Evolutionary conservation across 2,329 filamentous ascomycete species (phyloP), one percentile per base, ranked within the genome.

Genomic region (Coccinonectria pachysandricola): DNA sequence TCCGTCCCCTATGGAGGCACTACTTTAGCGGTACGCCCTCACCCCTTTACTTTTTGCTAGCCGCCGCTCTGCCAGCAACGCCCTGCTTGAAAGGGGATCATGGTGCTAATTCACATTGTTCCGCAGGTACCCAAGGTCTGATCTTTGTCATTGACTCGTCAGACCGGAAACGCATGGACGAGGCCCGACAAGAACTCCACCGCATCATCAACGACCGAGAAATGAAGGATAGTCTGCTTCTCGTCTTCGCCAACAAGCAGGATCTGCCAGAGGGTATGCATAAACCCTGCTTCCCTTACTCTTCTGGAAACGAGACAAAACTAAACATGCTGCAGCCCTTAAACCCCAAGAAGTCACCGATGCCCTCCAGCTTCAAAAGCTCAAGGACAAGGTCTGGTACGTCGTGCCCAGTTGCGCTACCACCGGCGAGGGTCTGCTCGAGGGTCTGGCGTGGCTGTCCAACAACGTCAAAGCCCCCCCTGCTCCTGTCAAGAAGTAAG

Each of bases 191-290:
- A 56, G 91, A 98, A 59, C 68, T 98, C 41, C 86, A 95, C 64
- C 82, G 88, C 52, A 96, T 96, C 62, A 85, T 96, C 63, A 91
- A 93, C 59, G 91, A 96, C 57, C 79, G 88, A 40, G 91, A 98
- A 69, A 88, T 96, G 76, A 87, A 91, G 64, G 88, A 96, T 53
- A 87, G 86, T 36, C 68, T 96, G 46, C 65, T 98, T 45, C 64
- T 96, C 35, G 88, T 98, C 21, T 96, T 98, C 57, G 91, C 91
- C 51, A 98, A 98, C 69, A 98, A 98, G 74, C 91, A 96, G 64
- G 91, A 98, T 74, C 66, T 96, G 45, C 68, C 72, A 32, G 83
- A 84, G 52, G 76, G 84, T 83, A 60, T 31, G 66, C 59, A 24
- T 21, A 28, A 8, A 26, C 22, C 17, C 12, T 21, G 23, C 24